These are phyloP conservation scores for Saturnispora zaruensis DNA, from an alignment of 805 yeast species.

Conservation along the genomic window DNA sequence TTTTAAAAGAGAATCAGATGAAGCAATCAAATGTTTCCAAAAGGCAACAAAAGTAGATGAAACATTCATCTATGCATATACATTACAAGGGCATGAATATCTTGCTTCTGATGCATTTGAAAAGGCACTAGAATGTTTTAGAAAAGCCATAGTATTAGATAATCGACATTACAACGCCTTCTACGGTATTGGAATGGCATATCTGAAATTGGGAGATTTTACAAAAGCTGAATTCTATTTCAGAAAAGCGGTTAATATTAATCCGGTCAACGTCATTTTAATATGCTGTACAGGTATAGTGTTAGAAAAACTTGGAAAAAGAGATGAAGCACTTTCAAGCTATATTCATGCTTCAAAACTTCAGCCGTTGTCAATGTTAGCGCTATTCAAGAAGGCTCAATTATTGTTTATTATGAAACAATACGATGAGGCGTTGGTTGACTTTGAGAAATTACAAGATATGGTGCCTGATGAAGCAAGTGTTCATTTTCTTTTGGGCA, in stretches of 20 bases:
- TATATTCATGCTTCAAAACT: constrained; percentile 75
- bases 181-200: constrained; percentile 94
- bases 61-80: constrained; percentile 77
- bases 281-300: constrained; percentile 94
- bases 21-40: constrained; percentile 79
- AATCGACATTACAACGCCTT: constrained; percentile 86
- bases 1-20: constrained; percentile 73
- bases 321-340: constrained; percentile 66
- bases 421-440: constrained; percentile 62
- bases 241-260: constrained; percentile 77
- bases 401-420: constrained; percentile 61
- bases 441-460: constrained; percentile 61
- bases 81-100: constrained; percentile 89
- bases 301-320: constrained; percentile 63
- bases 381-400: constrained; percentile 84
- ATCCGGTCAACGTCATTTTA: constrained; percentile 82
- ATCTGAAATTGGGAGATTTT: constrained; percentile 75
- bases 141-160: constrained; percentile 69
- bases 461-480: constrained; percentile 93
- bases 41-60: constrained; percentile 58
- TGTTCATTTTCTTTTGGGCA: constrained; percentile 84
- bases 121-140: constrained; percentile 74
- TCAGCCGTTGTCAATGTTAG: constrained; percentile 80
- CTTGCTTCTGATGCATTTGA: constrained; percentile 85
- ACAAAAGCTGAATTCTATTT: constrained; percentile 80